phyloP scores from a whole-genome alignment of 1,284 basidiomycete species.

The Amylostereum areolatum region DNA sequence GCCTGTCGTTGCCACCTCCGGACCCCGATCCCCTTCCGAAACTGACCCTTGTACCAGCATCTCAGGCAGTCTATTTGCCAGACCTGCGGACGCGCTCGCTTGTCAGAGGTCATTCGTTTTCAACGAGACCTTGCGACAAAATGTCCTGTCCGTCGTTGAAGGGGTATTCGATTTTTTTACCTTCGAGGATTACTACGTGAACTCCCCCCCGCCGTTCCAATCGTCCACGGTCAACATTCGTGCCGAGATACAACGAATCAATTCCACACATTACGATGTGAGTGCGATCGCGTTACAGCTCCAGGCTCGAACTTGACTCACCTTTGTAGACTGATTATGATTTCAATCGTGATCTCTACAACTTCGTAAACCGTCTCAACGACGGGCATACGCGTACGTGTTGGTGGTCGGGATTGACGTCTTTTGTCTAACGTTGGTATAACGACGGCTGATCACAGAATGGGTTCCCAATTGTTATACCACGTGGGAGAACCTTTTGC shows the following conservation, averaged over 20 bases:
- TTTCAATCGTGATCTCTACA: conserved; percentile 55
- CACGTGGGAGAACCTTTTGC: conserved; percentile 51
- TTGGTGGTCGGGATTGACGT: background rate
- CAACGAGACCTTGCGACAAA: conserved; percentile 57
- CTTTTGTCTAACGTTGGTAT: background rate
- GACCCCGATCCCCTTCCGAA: no score
- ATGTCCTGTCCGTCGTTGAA: conserved; percentile 46
- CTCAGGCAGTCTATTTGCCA: conserved; percentile 41
- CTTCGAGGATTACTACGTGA: conserved; percentile 56
- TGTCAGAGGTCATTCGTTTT: conserved; percentile 59
- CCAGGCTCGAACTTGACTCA: background rate
- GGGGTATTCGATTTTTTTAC: conserved; percentile 60
- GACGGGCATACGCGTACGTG: conserved; percentile 61
- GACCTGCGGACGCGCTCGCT: conserved; percentile 48
- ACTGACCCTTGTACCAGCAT: conserved; percentile 38
- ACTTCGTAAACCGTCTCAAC: conserved; percentile 51
- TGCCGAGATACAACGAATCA: conserved; percentile 40
- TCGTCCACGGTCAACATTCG: conserved; percentile 51
- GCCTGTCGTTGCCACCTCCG: no score
- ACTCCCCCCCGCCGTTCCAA: conserved; percentile 54
- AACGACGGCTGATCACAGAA: conserved; percentile 24
- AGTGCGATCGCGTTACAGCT: conserved; percentile 8
- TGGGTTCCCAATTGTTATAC: conserved; percentile 58
- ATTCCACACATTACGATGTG: conserved; percentile 41
- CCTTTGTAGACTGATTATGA: conserved; percentile 41